Evolutionary conservation across 257 asterid species (phyloP).

Genomic region (Fraxinus excelsior): DNA sequence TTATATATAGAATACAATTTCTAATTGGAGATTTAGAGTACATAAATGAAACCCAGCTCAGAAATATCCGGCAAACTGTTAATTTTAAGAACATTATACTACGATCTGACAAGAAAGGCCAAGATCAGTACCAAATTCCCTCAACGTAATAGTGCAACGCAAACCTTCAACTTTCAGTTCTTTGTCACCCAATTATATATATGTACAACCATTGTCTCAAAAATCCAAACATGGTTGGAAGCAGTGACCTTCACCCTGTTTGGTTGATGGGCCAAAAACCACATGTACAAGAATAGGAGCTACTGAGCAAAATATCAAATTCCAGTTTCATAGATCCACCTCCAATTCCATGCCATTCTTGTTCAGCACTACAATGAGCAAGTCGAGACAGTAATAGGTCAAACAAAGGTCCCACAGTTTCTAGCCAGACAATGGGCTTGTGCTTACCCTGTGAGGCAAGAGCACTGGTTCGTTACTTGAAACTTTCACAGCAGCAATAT

Average conservation of each 20-base stretch:
- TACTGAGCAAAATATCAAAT: constrained; percentile 14
- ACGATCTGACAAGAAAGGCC: constrained; percentile 34
- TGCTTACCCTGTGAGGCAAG: constrained; percentile 33
- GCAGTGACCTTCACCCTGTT: constrained; percentile 26
- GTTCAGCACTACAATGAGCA: constrained; percentile 10
- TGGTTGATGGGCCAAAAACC: constrained; percentile 30
- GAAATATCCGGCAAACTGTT: constrained; percentile 28
- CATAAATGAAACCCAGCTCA: constrained; percentile 36
- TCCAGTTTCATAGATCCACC: constrained; percentile 14
- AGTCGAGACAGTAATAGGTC: not conserved
- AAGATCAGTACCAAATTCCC: constrained; percentile 33
- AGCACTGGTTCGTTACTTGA: constrained; percentile 43
- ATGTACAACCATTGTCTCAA: constrained; percentile 41
- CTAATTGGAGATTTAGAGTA: not conserved
- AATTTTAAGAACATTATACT: constrained; percentile 33
- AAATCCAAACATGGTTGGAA: constrained; percentile 24
- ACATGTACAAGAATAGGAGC: constrained; percentile 28
- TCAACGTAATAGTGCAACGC: constrained; percentile 34
- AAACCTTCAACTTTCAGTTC: constrained; percentile 33
- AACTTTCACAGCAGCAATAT: constrained; percentile 54
- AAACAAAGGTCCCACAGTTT: not conserved
- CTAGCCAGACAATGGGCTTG: constrained; percentile 48
- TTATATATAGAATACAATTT: too few species aligned
- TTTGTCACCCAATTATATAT: constrained; percentile 42
- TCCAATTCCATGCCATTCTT: constrained; percentile 6